Evolutionary conservation across 169 alveolate species (phyloP).

Genomic region (Fabrea salina): DNA sequence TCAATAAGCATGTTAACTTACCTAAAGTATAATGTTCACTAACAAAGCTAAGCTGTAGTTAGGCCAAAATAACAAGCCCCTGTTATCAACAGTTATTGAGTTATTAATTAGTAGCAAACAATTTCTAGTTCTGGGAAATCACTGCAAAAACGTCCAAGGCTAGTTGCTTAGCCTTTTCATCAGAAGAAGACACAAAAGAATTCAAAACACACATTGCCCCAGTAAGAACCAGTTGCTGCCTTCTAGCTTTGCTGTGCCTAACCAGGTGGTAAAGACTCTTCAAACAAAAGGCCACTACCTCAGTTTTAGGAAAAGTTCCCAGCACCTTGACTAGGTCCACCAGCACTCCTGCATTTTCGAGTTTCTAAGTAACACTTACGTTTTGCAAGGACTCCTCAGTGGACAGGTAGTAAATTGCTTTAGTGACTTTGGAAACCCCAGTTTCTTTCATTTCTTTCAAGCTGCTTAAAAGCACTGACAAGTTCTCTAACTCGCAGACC

Average conservation of each 20-base stretch:
- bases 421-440: background rate
- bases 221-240: conserved; percentile 14
- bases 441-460: background rate
- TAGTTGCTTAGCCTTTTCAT: too few relatives aligned
- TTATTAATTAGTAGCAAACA: too few relatives aligned
- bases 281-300: background rate
- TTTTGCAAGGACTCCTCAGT: background rate
- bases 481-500: conserved; percentile 15
- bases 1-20: too few relatives aligned
- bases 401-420: background rate
- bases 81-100: too few relatives aligned
- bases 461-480: background rate
- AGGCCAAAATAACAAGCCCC: too few relatives aligned
- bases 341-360: conserved; percentile 22
- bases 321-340: conserved; percentile 8
- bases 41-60: too few relatives aligned
- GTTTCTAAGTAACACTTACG: too few relatives aligned
- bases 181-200: too few relatives aligned
- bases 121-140: too few relatives aligned
- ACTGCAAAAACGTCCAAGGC: too few relatives aligned
- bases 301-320: background rate
- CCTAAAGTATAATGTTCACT: too few relatives aligned
- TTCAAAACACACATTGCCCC: too few relatives aligned
- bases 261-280: background rate
- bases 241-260: background rate